Evolutionary conservation across 495 filamentous ascomycete genomes (phyloP), one percentile per base, ranked within the genome.

Genomic region (Talaromyces nanjingensis): DNA sequence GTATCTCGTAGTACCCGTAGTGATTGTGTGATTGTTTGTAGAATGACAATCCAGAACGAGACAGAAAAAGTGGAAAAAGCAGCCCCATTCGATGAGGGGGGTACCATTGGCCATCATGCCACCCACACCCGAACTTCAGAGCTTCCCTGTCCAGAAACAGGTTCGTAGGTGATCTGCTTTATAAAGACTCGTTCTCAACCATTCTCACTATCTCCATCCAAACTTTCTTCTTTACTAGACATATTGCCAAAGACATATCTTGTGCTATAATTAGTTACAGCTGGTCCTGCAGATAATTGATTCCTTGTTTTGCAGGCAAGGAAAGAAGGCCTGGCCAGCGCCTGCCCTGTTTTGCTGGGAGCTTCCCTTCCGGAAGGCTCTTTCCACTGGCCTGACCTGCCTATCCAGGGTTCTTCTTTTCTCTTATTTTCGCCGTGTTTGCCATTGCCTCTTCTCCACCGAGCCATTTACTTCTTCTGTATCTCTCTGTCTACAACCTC

Each of bases 261-360:
- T 24, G 2, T 24, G 22, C 2, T 31, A 31, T 31, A 31, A 31
- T 31, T 31, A 31, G 29, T 31, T 29, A 29, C 25, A 25, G 25
- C 25, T 1, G n/a, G n/a, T n/a, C n/a, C 25, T 27, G 27, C 27
- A 27, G 27, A 27, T 27, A 27, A 53, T 55, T 29, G 52, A 55
- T 55, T 55, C 25, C 52, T 55, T 55, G 52, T 55, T 55, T 55
- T 27, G 25, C 52, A 55, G 52, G 52, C 52, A 27, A 47, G 45
- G 45, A 49, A 49, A 20, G 45, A 47, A 47, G 42, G 42, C 42
- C 42, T 18, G 45, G 45, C 45, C 45, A 49, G 45, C 42, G 45
- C 45, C 45, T 49, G 45, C 45, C 45, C 45, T 49, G 45, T 49
- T 49, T 49, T 49, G 45, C 45, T 49, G 42, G 42, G 42, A 47